Evolutionary conservation across 1,284 basidiomycete species (phyloP).

Genomic region (Cryptococcus sp.): DNA sequence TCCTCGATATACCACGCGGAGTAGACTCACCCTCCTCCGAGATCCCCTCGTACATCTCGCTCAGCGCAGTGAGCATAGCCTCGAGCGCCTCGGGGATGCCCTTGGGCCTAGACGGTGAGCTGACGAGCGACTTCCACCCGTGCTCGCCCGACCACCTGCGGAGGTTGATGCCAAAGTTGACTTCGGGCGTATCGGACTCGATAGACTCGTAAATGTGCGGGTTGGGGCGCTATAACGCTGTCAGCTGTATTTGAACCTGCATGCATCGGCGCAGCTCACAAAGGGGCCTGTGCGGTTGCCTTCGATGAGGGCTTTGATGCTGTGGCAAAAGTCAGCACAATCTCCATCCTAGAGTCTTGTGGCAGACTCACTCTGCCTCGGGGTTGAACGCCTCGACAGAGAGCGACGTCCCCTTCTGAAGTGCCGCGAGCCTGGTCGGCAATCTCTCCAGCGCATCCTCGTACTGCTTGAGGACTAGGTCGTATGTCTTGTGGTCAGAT

Average conservation of each 20-base stretch:
- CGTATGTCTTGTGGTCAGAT: too few species aligned
- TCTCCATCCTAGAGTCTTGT: not conserved
- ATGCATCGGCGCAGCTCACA: conserved; percentile 35
- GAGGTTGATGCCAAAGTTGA: conserved; percentile 83
- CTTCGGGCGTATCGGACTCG: conserved; percentile 72
- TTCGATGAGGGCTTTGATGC: conserved; percentile 63
- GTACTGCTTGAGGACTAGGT: conserved; percentile 77
- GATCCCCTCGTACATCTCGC: conserved; percentile 62
- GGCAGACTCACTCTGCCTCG: conserved; percentile 66
- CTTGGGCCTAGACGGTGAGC: conserved; percentile 53
- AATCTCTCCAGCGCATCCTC: conserved; percentile 70
- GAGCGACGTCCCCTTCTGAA: conserved; percentile 66
- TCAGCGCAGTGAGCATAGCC: conserved; percentile 64
- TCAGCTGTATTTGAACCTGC: not conserved
- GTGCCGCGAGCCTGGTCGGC: conserved; percentile 62
- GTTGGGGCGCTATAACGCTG: conserved; percentile 55
- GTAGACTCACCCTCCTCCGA: conserved; percentile 64
- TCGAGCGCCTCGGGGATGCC: conserved; percentile 69
- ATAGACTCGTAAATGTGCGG: conserved; percentile 80
- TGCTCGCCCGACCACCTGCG: conserved; percentile 73
- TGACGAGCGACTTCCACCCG: conserved; percentile 52
- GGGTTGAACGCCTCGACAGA: conserved; percentile 78
- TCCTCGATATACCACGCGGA: conserved; percentile 3
- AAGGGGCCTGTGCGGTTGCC: conserved; percentile 86
- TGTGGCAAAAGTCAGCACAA: not conserved